Evolutionary conservation across 75 land plant genomes (phyloP), one percentile per base, ranked within the genome.

Genomic region (Sequoiadendron giganteum): DNA sequence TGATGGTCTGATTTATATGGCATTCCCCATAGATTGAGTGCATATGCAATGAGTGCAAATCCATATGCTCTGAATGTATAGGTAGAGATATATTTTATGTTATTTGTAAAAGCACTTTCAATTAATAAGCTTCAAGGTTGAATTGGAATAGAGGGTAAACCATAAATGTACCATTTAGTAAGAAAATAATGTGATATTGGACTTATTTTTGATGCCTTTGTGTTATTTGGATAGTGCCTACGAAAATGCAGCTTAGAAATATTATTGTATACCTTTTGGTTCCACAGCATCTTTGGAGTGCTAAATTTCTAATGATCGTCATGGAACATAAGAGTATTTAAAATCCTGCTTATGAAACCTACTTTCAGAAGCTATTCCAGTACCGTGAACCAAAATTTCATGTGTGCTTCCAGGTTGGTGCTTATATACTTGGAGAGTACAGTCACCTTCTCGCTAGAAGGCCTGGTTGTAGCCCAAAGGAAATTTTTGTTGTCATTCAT

Each of bases 351-450:
- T 28, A 82, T 47, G 84, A 47, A 42, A 82, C 28, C 34, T 82
- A 45, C 47, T 75, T 34, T 34, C 38, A 75, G 38, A 34, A 34
- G 70, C 70, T 82, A 82, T 82, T 82, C 30, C 47, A 18, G 32
- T 49, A n/a, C 14, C 32, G 2, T 45, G 15, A 82, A 47, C 30
- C 32, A 82, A 82, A 47, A 28, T 45, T 47, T n/a, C 15, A 1
- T 47, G 16, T 56, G 48, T 85, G 52, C 14, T 42, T 42, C 86
- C 92, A 98, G 99, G 99, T 98, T 77, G 96, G 97, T 90, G 97
- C 99, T n/a, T 98, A 98, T 90, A 84, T 98, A 61, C 94, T 98
- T 88, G 99, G 99, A 84, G 99, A 98, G 80, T 96, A 91, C 99
- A 88, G 99, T 90, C 99, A 98, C 86, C 95, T 98, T 85, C 91